Base-by-base conservation (phyloP, 768 basidiomycete genomes). In the Suillus paluster region DNA sequence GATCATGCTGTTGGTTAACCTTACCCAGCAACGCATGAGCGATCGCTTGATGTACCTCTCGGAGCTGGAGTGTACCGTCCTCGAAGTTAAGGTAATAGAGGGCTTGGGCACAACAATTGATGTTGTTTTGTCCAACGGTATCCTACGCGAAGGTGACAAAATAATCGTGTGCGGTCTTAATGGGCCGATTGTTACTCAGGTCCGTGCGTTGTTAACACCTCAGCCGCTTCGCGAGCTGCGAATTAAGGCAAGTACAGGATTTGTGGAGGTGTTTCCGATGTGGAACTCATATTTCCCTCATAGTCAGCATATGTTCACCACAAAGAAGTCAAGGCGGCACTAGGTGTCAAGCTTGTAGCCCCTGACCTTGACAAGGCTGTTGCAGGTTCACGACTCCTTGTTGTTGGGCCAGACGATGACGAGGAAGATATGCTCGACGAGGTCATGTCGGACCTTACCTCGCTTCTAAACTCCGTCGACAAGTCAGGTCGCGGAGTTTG, bases 1-100 rank as follows among this genome's bases (percentile, higher is more conserved):
- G 97, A 95, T 99, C 79, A 94, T 96, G 93, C 84, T 99, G 30
- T 88, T 99, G 71, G 87, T 98, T 78, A 96, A 97, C 75, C 84
- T 99, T 58, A 99, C 97, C 17, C 97, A 99, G 75, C 91, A 97
- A 78, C 88, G 97, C 63, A 97, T 99, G 97, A 95, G 91, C 75
- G 93, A 96, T 74, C 86, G 91, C 46, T 83, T 99, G 64, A 99
- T 99, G 97, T 99, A 99, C 78, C 84, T 99, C 63, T 93, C 95
- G 34, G 95, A 97, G 71, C 83, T 99, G 48, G 95, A 98, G 78
- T 98, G 97, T 76, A 99, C 97, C 7, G 94, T 99, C 12, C 86
- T 99, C 61, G 97, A 99, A 76, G 97, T 99, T 74, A 99, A 99
- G 83, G 93, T 98, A 64, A 87, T 99, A 67, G 97, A 99, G 78